A percentile compares a stretch with the other conserved stretches of the same genome.
Conservation (phyloP, 139 green algal species). For the Chlamydomonas sp. region DNA sequence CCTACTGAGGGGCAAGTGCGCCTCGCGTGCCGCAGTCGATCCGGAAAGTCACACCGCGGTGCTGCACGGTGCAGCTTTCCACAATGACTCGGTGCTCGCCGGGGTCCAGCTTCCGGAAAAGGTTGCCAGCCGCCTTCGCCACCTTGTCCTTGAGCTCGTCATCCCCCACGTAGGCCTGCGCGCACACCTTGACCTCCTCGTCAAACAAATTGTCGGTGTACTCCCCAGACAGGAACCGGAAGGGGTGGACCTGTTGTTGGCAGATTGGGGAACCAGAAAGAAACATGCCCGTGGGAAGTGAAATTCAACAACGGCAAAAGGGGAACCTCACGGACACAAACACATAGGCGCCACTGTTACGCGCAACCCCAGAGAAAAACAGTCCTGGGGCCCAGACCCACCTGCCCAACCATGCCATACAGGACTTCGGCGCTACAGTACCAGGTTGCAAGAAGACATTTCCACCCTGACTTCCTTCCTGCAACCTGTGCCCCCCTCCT, state of each 20-base stretch:
- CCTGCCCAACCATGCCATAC: no score
- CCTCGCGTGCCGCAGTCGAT: not conserved
- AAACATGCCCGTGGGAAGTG: not conserved
- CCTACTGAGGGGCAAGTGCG: no score
- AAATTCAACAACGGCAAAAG: no score
- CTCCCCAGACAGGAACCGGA: not conserved
- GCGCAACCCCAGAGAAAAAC: no score
- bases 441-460: no score
- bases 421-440: no score
- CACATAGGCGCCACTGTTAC: no score
- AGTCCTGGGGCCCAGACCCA: no score
- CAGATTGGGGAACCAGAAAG: not conserved
- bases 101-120: not conserved
- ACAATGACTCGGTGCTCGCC: not conserved
- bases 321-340: no score
- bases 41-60: slow-evolving; percentile 9
- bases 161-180: not conserved
- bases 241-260: not conserved
- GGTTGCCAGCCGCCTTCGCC: not conserved
- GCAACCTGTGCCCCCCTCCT: no score
- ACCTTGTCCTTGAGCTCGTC: not conserved
- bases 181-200: not conserved
- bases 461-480: no score
- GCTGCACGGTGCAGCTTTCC: not conserved
- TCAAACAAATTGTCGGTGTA: not conserved